phyloP scores from a whole-genome alignment of 73 alveolate species.

The Paraurostyla sp. region DNA sequence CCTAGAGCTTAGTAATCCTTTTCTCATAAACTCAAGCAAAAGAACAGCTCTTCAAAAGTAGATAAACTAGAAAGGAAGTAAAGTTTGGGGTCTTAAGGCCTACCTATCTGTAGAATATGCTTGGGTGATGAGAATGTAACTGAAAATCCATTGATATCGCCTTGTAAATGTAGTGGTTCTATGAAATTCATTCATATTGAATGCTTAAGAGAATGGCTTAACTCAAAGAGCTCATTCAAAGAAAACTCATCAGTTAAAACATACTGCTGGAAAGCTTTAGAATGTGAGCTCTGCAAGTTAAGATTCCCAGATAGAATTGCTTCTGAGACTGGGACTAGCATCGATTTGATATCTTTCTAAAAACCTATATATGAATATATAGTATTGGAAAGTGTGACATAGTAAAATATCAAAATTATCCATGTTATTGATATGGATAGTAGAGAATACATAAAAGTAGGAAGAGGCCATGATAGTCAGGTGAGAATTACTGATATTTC shows the following conservation, averaged over 20 bases:
- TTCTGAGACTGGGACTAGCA: neutral
- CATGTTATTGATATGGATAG: constrained; percentile 80
- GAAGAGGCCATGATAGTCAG: constrained; percentile 86
- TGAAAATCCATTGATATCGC: constrained; percentile 71
- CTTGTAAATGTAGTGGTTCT: constrained; percentile 74
- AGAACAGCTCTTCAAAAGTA: neutral
- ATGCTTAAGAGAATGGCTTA: constrained; percentile 73
- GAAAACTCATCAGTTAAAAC: constrained; percentile 42
- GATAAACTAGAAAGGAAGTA: constrained; percentile 1
- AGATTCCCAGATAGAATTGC: constrained; percentile 77
- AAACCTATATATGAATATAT: constrained; percentile 73
- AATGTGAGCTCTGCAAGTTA: constrained; percentile 90
- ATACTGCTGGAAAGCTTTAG: constrained; percentile 78
- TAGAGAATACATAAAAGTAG: constrained; percentile 74
- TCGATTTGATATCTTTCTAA: constrained; percentile 48
- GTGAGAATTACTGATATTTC: constrained; percentile 84
- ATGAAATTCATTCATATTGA: constrained; percentile 72
- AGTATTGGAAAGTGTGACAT: constrained; percentile 78
- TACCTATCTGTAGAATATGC: constrained; percentile 70
- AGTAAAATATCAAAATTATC: constrained; percentile 74
- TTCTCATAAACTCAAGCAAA: neutral
- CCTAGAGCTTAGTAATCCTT: no score
- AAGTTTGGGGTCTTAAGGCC: neutral
- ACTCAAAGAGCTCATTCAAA: constrained; percentile 56
- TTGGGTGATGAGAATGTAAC: constrained; percentile 63